phyloP scores from a whole-genome alignment of 73 alveolate species.

The Uronychia setigera region DNA sequence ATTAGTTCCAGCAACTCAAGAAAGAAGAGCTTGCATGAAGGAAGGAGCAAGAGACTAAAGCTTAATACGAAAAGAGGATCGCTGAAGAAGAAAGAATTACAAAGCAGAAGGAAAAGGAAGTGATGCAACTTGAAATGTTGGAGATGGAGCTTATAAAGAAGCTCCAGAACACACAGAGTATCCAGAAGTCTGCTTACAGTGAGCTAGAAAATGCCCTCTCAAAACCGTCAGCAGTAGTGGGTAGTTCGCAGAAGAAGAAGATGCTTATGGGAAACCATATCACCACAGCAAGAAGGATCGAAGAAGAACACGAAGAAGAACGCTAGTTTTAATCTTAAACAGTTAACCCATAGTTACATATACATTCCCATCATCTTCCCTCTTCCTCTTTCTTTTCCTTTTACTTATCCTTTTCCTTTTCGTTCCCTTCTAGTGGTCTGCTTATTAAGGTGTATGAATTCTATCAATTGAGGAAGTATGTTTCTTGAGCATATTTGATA shows the following conservation, averaged over 20 bases:
- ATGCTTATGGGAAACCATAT: background rate
- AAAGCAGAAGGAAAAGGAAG: conserved; percentile 51
- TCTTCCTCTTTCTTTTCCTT: background rate
- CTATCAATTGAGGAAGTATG: background rate
- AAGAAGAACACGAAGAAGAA: background rate
- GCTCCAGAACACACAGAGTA: conserved; percentile 65
- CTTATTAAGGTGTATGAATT: too few relatives aligned
- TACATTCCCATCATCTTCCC: background rate
- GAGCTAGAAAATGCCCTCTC: conserved; percentile 65
- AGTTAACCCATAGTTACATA: background rate
- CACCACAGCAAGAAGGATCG: background rate
- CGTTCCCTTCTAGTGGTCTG: too few relatives aligned
- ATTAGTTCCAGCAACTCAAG: conserved; percentile 32
- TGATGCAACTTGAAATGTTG: conserved; percentile 68
- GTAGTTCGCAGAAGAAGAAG: background rate
- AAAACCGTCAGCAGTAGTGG: conserved; percentile 17
- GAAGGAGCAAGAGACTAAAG: conserved; percentile 36
- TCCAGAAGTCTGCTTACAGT: conserved; percentile 62
- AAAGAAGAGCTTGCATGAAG: conserved; percentile 24
- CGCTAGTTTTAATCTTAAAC: background rate
- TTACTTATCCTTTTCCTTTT: background rate
- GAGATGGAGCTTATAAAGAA: conserved; percentile 75
- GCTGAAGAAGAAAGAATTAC: conserved; percentile 41
- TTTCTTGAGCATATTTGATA: background rate
- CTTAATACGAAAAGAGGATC: conserved; percentile 34